phyloP scores from a whole-genome alignment of 1,139 yeast genomes.

The Arxiozyma bovina region DNA sequence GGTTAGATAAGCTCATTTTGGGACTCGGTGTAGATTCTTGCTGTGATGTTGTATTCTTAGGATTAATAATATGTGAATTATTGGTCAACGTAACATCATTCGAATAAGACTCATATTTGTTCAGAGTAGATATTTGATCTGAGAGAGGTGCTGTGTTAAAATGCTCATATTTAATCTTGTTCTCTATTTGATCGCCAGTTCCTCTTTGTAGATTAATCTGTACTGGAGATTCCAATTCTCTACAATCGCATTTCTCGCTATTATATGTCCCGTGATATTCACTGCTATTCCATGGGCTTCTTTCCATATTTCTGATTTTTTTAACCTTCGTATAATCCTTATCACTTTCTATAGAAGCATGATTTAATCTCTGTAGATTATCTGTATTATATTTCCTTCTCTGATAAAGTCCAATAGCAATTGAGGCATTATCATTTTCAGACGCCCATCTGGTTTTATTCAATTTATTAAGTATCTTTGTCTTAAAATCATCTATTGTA shows the following conservation, averaged over 20 bases:
- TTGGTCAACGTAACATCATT: neutral
- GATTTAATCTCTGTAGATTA: neutral
- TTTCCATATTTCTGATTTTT: neutral
- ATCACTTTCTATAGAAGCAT: neutral
- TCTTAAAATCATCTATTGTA: conserved; percentile 27
- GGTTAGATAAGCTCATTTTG: neutral
- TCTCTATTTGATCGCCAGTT: neutral
- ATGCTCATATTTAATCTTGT: neutral
- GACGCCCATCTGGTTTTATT: conserved; percentile 19
- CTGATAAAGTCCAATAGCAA: conserved; percentile 22
- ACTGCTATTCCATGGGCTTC: neutral
- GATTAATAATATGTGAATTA: neutral
- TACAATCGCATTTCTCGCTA: neutral
- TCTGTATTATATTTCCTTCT: neutral
- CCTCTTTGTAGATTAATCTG: neutral
- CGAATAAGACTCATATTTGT: neutral
- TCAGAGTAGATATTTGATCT: neutral
- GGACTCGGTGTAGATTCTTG: conserved; percentile 1
- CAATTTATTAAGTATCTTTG: conserved; percentile 19
- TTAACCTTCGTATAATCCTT: neutral
- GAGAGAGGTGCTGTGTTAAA: neutral
- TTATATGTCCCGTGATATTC: neutral
- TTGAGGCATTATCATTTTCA: conserved; percentile 23
- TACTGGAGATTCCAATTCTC: conserved; percentile 3
- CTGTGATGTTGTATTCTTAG: neutral